Conservation (phyloP, 2,329 filamentous ascomycete species). For the Pezicula neosporulosa region DNA sequence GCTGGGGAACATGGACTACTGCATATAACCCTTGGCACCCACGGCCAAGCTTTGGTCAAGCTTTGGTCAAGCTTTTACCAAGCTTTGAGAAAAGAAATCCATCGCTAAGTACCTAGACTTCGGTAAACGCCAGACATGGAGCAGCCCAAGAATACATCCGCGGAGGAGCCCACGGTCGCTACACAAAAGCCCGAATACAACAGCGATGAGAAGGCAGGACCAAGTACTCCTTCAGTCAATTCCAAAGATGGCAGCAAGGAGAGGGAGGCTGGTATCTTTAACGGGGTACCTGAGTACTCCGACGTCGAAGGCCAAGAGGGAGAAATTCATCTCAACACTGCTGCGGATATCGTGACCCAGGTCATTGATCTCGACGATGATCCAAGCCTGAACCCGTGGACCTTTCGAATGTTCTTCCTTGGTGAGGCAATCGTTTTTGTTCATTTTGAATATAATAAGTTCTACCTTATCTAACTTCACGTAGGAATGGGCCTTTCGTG, state of each 20-base stretch:
- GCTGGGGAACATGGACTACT: neutral
- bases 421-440: slow-evolving; percentile 15
- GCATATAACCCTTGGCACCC: neutral
- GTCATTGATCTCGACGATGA: slow-evolving; percentile 34
- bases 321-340: neutral
- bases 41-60: neutral
- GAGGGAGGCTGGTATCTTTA: neutral
- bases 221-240: neutral
- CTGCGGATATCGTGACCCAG: slow-evolving; percentile 20
- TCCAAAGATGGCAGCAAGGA: neutral
- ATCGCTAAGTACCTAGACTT: too few relatives aligned
- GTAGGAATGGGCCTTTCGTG: slow-evolving; percentile 29
- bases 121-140: neutral
- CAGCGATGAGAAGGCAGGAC: neutral
- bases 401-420: slow-evolving; percentile 34
- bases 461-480: neutral
- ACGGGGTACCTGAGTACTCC: neutral
- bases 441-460: neutral
- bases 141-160: neutral
- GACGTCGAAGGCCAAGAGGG: neutral
- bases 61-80: neutral
- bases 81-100: too few relatives aligned
- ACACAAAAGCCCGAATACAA: neutral
- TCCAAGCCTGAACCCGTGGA: slow-evolving; percentile 30
- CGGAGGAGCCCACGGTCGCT: neutral